Conservation (phyloP, 495 filamentous ascomycete species). For the Penicillium soppii region DNA sequence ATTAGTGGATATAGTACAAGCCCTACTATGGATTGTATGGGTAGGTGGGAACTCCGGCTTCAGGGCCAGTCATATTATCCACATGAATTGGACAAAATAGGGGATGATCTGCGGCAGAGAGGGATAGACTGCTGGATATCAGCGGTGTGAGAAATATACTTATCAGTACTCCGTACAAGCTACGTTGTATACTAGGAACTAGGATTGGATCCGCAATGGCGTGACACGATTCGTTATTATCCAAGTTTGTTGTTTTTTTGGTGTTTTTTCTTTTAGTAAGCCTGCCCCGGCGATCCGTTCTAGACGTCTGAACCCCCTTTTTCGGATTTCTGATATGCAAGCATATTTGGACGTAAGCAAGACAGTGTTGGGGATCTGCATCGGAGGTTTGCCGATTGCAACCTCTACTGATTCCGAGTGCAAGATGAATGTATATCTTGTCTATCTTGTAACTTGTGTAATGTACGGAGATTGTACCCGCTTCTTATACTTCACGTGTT, state of each 20-base stretch:
- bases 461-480: background rate
- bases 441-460: too few relatives aligned
- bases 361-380: constrained; percentile 1
- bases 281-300: background rate
- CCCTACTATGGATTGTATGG: background rate
- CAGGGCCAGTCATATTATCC: constrained; percentile 41
- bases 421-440: background rate
- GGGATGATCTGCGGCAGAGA: constrained; percentile 31
- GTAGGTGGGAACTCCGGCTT: constrained; percentile 34
- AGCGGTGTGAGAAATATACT: constrained; percentile 11
- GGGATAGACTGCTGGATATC: constrained; percentile 30
- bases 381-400: background rate
- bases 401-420: background rate
- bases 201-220: constrained; percentile 1
- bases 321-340: background rate
- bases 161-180: background rate
- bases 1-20: background rate
- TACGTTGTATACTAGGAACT: background rate
- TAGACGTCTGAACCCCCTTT: background rate
- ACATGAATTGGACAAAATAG: constrained; percentile 31
- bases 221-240: background rate
- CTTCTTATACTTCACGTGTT: background rate
- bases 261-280: background rate
- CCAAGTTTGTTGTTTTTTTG: background rate
- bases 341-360: background rate